A percentile compares a stretch with the other conserved stretches of the same genome.
Conservation (phyloP, 176 grass and related monocot genomes). For the Saccharum spontaneum region DNA sequence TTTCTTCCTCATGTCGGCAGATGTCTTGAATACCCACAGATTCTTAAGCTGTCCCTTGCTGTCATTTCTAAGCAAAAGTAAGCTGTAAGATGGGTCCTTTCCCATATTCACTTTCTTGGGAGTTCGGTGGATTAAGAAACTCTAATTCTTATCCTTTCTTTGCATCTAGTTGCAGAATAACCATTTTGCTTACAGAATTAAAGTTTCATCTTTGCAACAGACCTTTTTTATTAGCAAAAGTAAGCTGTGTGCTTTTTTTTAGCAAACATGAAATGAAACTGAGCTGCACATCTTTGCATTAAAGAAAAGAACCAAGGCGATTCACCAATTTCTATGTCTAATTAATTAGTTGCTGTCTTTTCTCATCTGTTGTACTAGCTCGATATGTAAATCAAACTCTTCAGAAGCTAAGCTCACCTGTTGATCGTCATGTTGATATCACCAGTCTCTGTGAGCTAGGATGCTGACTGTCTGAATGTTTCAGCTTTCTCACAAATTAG, state of each 20-base stretch:
- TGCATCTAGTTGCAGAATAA: conserved; percentile 13
- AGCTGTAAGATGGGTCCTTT: background rate
- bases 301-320: background rate
- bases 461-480: conserved; percentile 1
- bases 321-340: background rate
- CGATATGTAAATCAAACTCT: conserved; percentile 5
- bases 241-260: background rate
- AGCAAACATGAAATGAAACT: background rate
- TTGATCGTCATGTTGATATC: background rate
- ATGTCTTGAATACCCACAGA: background rate
- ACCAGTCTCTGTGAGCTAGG: background rate
- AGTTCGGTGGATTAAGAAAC: background rate
- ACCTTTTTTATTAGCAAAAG: background rate
- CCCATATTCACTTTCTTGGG: background rate
- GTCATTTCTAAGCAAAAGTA: conserved; percentile 33
- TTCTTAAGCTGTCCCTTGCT: conserved; percentile 22
- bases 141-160: background rate
- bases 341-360: conserved; percentile 5
- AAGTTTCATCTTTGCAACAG: background rate
- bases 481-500: background rate
- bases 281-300: background rate
- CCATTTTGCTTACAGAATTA: background rate
- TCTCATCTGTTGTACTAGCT: background rate
- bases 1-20: conserved; percentile 35
- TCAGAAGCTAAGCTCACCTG: background rate